Base-by-base conservation (phyloP, 352 stramenopile species). In the Pythium pyrilobum region DNA sequence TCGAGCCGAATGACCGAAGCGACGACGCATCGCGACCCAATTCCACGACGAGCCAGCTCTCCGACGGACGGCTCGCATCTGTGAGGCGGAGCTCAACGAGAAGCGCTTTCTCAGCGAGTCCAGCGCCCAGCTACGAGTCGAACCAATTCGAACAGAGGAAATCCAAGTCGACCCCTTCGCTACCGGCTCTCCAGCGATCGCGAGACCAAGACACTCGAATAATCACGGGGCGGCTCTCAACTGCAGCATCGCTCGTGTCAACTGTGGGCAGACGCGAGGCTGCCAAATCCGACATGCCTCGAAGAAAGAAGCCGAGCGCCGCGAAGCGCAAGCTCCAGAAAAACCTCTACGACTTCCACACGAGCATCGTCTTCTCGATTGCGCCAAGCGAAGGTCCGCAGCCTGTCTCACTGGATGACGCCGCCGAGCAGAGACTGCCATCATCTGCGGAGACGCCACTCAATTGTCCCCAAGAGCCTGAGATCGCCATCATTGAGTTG, bases 311-410 rank as follows among this genome's bases (percentile, higher is more conserved):
- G 13, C 36, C 63, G 40, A 64, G 49, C 52, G 36, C 45, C 31
- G 23, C 48, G 16, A 77, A 71, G 62, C 71, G 71, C 31, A 55
- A 52, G 18, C 59, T 85, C 31, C 65, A 83, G 21, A 50, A 64
- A 10, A 67, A 87, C 36, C 40, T 85, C n/a, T 79, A 85, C 34
- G 66, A 79, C 49, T 87, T 83, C 51, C 72, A 87, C 41, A 76
- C 72, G 25, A 62, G 66, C 15, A 64, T 81, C 24, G 72, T 87
- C 6, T 87, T 85, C 48, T 84, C 77, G 11, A 69, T 69, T 18
- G 66, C 66, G 2, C 55, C 42, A 43, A 59, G 29, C 15, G 31
- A 62, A 20, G 40, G 18, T 11, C 18, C 18, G 37, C 13, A 20
- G 18, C 37, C 9, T 43, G 37, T 23, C 37, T 8, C 41, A 34